Base-by-base conservation (phyloP, 2,329 filamentous ascomycete genomes). In the Colletotrichum chrysophilum region DNA sequence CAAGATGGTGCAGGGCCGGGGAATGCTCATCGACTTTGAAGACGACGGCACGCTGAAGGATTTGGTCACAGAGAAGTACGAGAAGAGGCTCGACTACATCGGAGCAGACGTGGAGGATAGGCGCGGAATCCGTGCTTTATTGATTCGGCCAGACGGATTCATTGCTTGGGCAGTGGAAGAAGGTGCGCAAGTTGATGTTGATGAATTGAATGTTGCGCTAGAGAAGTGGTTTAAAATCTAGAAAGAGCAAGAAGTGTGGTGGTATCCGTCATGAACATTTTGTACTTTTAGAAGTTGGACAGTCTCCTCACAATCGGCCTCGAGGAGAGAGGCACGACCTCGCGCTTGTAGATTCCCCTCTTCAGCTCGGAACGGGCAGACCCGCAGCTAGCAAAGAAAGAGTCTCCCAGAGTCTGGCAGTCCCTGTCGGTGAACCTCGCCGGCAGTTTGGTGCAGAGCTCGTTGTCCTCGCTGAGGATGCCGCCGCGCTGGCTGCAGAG, bases 141-240 rank as follows among this genome's bases (percentile, higher is more conserved):
- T 84, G 70, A 70, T 83, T 28, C 79, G 83, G 8, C 82, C 82
- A 7, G 83, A 84, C 77, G 83, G 82, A 0, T 65, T 82, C 69
- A 80, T 83, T 56, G 82, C 81, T n/a, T 84, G 82, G 83, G 66
- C 66, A 2, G 79, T 78, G 7, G 74, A 76, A 5, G 80, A 82
- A 58, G 76, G 74, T 38, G 60, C 58, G 10, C 69, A 77, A 30
- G 62, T 67, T 4, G 73, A 81, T 65, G 6, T 77, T 7, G 76
- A 76, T 6, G 76, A 71, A 52, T 71, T 76, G 13, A 77, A 60
- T 26, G 21, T 21, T 38, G 55, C 52, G 66, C 36, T 69, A 18
- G 26, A 61, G 34, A 43, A 43, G 6, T 69, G 66, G 66, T 69
- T 69, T 60, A 34, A 21, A 36, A 60, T 24, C 24, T 69, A 48